Percentiles rank a stretch among this genome's conserved stretches.
Conservation (phyloP, 2,329 filamentous ascomycete genomes). For the Tympanopsis confertula region DNA sequence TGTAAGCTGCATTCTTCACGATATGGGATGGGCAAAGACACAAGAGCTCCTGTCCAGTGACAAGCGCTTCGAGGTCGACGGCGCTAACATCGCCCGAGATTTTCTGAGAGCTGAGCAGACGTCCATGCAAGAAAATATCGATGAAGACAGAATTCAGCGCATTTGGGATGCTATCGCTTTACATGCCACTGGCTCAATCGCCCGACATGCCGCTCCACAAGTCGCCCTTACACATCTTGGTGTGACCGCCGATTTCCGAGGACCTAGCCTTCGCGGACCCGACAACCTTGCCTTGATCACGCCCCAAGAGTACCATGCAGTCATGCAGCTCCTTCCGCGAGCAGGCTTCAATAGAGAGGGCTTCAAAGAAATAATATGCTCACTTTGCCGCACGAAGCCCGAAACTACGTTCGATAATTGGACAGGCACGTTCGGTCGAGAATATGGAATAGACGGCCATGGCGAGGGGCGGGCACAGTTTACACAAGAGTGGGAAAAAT, state of each 20-base stretch:
- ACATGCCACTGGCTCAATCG: slow-evolving; percentile 8
- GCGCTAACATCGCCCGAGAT: slow-evolving; percentile 7
- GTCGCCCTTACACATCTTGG: slow-evolving; percentile 8
- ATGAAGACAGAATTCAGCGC: slow-evolving; percentile 2
- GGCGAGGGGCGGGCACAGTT: slow-evolving; percentile 8
- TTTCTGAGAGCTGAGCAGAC: slow-evolving; percentile 3
- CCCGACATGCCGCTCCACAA: slow-evolving; percentile 6
- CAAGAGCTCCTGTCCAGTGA: slow-evolving; percentile 3
- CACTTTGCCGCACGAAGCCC: slow-evolving; percentile 9
- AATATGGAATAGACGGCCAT: slow-evolving; percentile 8
- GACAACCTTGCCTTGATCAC: slow-evolving; percentile 7
- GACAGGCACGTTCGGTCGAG: slow-evolving; percentile 6
- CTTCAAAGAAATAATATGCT: slow-evolving; percentile 7
- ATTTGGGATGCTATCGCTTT: slow-evolving; percentile 6
- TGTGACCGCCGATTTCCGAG: slow-evolving; percentile 8
- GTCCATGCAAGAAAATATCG: slow-evolving; percentile 2
- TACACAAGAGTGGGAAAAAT: slow-evolving; percentile 5
- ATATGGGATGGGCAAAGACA: slow-evolving; percentile 9
- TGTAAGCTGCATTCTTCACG: slow-evolving; percentile 7
- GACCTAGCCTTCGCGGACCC: slow-evolving; percentile 7
- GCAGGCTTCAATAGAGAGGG: slow-evolving; percentile 4
- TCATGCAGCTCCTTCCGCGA: slow-evolving; percentile 8
- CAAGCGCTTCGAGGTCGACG: slow-evolving; percentile 11
- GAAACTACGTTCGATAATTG: slow-evolving; percentile 10
- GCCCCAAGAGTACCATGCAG: slow-evolving; percentile 8